Evolutionary conservation across 495 filamentous ascomycete genomes (phyloP).

Genomic region (Letharia columbiana): DNA sequence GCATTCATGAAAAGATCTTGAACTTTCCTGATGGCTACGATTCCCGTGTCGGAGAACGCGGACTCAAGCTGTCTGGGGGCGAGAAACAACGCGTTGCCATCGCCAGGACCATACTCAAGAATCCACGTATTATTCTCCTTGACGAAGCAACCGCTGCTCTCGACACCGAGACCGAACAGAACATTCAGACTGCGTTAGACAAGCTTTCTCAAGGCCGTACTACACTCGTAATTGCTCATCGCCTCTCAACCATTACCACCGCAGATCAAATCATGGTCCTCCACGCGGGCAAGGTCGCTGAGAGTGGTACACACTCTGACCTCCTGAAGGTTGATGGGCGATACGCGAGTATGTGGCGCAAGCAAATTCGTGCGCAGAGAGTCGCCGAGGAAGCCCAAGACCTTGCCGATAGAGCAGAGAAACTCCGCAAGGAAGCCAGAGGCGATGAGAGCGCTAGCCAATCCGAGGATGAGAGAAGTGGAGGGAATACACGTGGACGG

Average conservation of each 20-base stretch:
- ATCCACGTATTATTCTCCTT: constrained; percentile 89
- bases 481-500: constrained; percentile 11
- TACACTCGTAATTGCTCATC: constrained; percentile 76
- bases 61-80: constrained; percentile 82
- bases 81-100: constrained; percentile 98
- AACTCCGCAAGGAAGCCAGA: constrained; percentile 34
- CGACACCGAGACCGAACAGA: constrained; percentile 91
- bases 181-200: constrained; percentile 80
- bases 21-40: constrained; percentile 86
- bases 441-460: constrained; percentile 47
- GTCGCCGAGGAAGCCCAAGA: constrained; percentile 67
- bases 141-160: constrained; percentile 95
- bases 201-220: constrained; percentile 77
- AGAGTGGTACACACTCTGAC: constrained; percentile 80
- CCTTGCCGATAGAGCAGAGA: constrained; percentile 41
- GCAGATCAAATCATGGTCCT: constrained; percentile 95
- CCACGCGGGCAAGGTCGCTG: constrained; percentile 70
- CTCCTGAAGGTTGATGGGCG: constrained; percentile 67
- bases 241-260: constrained; percentile 86
- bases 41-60: constrained; percentile 91
- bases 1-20: constrained; percentile 93
- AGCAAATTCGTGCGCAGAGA: constrained; percentile 82
- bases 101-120: constrained; percentile 90
- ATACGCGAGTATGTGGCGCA: constrained; percentile 92
- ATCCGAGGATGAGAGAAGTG: constrained; percentile 43